phyloP scores from a whole-genome alignment of 108 stramenopile species.

The Pinguiococcus pyrenoidosus region DNA sequence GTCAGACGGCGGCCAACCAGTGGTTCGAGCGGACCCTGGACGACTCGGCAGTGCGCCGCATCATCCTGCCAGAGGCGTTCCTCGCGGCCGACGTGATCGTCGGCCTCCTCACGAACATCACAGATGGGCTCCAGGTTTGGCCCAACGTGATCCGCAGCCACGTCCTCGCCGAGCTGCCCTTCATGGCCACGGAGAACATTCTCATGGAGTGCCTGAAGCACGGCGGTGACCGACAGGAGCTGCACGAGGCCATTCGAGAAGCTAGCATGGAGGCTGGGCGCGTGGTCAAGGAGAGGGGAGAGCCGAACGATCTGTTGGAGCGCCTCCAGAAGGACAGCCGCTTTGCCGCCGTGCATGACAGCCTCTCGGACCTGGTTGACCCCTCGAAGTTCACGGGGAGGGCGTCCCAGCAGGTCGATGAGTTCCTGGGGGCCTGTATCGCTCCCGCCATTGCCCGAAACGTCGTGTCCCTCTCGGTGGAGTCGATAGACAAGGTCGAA shows the following conservation, averaged over 20 bases:
- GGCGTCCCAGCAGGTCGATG: conserved; percentile 86
- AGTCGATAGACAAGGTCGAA: no score
- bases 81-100: conserved; percentile 85
- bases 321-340: conserved; percentile 72
- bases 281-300: conserved; percentile 92
- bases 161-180: conserved; percentile 92
- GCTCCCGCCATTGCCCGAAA: no score
- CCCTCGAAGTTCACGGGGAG: conserved; percentile 84
- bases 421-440: no score
- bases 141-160: conserved; percentile 80
- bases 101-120: conserved; percentile 74
- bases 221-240: conserved; percentile 90
- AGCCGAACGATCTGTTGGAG: conserved; percentile 88
- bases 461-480: no score
- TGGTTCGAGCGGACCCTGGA: conserved; percentile 99
- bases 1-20: conserved; percentile 85
- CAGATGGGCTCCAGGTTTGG: conserved; percentile 94
- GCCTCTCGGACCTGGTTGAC: conserved; percentile 72
- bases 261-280: conserved; percentile 96
- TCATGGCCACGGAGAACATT: conserved; percentile 98
- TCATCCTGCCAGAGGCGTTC: conserved; percentile 92
- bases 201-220: conserved; percentile 97
- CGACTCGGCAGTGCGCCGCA: conserved; percentile 91
- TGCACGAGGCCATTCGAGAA: conserved; percentile 91
- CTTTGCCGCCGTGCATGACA: conserved; percentile 72